Percentiles rank a stretch among this genome's conserved stretches.
Conservation (phyloP, 73 alveolate genomes). For the Paramecium caudatum region DNA sequence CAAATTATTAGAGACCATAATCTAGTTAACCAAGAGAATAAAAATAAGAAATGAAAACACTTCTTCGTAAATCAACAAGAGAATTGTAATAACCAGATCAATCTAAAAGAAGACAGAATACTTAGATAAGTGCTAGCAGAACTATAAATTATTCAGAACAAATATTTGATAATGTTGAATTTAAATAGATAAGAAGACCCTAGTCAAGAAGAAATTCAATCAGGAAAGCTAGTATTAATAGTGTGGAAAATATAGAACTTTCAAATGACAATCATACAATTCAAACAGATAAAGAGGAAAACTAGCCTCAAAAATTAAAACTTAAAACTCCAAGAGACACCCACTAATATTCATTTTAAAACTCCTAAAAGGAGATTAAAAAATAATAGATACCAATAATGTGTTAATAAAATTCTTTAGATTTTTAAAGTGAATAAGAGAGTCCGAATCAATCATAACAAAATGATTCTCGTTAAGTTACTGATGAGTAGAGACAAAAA, state of each 20-base stretch:
- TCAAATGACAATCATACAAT: neutral
- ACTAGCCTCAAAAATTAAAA: too few species aligned
- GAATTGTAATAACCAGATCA: slow-evolving; percentile 43
- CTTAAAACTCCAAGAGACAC: slow-evolving; percentile 4
- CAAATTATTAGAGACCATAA: neutral
- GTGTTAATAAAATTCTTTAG: neutral
- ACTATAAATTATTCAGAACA: slow-evolving; percentile 26
- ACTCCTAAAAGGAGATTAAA: neutral
- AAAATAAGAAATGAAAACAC: slow-evolving; percentile 35
- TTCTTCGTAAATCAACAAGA: neutral
- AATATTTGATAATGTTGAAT: neutral
- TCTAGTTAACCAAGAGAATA: neutral
- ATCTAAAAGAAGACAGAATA: neutral
- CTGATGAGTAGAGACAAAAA: too few species aligned
- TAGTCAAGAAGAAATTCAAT: neutral
- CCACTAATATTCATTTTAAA: neutral
- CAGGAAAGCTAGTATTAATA: slow-evolving; percentile 36
- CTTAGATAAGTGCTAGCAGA: neutral
- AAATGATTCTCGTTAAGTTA: too few species aligned
- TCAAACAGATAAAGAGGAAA: too few species aligned
- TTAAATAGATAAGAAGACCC: slow-evolving; percentile 7
- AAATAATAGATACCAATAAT: neutral
- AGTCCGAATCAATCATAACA: too few species aligned
- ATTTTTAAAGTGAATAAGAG: too few species aligned
- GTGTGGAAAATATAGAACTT: slow-evolving; percentile 29